These are phyloP conservation scores for Penstemon eatonii DNA, from an alignment of 257 asterid species.

Conservation along the genomic window DNA sequence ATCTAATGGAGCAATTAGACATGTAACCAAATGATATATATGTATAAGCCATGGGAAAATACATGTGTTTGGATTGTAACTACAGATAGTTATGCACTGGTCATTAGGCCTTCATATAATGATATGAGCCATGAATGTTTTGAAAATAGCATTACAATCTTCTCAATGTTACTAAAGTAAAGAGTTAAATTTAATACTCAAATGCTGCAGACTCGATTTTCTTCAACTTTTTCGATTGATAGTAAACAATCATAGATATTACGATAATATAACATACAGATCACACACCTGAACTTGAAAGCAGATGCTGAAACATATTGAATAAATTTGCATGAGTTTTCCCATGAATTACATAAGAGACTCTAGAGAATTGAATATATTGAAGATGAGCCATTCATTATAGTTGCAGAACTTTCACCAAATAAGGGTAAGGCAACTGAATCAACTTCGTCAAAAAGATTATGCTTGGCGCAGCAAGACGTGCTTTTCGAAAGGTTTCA, in stretches of 20 bases:
- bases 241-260: neutral
- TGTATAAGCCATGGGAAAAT: neutral
- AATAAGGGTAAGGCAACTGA: conserved; percentile 51
- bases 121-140: neutral
- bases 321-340: neutral
- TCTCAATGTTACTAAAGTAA: neutral
- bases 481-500: conserved; percentile 81
- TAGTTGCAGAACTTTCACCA: neutral
- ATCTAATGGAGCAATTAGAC: neutral
- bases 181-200: neutral
- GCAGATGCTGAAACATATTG: neutral
- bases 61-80: neutral
- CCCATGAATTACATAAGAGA: neutral
- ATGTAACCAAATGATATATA: neutral
- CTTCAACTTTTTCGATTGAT: neutral
- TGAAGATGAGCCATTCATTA: conserved; percentile 2
- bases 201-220: neutral
- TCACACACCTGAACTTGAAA: neutral
- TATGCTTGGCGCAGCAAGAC: conserved; percentile 97
- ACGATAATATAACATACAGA: neutral
- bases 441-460: conserved; percentile 95
- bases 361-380: conserved; percentile 1
- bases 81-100: neutral
- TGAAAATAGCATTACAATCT: too few species aligned
- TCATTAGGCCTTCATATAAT: neutral